Conservation (phyloP, 768 basidiomycete species). For the Imleria badia region DNA sequence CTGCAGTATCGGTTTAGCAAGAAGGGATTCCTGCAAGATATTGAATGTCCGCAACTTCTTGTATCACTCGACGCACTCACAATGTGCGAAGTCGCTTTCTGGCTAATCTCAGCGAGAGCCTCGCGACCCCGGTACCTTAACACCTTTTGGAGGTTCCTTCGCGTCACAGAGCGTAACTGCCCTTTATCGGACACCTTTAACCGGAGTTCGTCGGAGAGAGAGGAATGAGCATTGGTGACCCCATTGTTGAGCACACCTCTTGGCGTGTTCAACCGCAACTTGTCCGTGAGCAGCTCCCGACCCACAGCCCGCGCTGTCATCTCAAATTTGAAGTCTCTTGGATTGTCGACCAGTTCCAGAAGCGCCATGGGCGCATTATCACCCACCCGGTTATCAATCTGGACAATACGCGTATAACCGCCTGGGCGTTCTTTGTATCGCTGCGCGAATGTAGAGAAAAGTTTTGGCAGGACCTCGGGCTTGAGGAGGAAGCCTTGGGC, state of each 20-base stretch:
- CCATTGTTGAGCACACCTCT: constrained; percentile 52
- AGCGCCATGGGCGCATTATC: constrained; percentile 94
- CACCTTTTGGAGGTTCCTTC: constrained; percentile 75
- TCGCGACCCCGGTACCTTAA: constrained; percentile 54
- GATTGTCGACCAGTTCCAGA: constrained; percentile 93
- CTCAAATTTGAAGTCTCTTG: constrained; percentile 83
- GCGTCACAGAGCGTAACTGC: constrained; percentile 60
- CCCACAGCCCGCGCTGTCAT: constrained; percentile 87
- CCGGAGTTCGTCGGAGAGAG: constrained; percentile 50
- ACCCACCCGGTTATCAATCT: constrained; percentile 83
- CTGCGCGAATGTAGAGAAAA: constrained; percentile 75
- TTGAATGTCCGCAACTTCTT: constrained; percentile 5
- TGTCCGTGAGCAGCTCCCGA: constrained; percentile 69
- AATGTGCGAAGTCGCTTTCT: constrained; percentile 62
- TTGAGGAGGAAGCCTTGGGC: constrained; percentile 82
- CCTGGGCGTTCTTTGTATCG: constrained; percentile 84
- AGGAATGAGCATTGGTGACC: constrained; percentile 41
- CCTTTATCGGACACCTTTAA: constrained; percentile 38
- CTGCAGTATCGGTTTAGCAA: constrained; percentile 61
- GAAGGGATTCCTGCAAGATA: constrained; percentile 54
- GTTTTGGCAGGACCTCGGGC: constrained; percentile 68
- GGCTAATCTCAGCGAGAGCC: constrained; percentile 47
- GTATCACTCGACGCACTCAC: constrained; percentile 43
- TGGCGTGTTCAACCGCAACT: constrained; percentile 45
- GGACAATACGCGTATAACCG: constrained; percentile 94